Evolutionary conservation across 495 filamentous ascomycete genomes (phyloP), one percentile per base, ranked within the genome.

Genomic region (Aspergillus sparsus): DNA sequence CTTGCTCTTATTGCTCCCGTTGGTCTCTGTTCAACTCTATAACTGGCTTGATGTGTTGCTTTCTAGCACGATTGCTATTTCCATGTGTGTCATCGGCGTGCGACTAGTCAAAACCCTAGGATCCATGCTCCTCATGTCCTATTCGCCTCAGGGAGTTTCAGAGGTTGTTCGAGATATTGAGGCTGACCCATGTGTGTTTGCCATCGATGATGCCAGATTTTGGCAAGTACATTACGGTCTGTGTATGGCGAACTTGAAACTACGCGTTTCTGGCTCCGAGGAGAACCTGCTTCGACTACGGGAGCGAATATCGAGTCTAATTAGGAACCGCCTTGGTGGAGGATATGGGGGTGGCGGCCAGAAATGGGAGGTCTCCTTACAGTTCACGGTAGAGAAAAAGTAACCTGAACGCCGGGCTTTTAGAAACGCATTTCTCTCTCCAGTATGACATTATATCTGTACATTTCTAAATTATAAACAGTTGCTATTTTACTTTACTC

Each of bases 211-310:
- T 68, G 93, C 92, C 1, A 82, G 89, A 66, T 96, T 98, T 75
- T 98, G 94, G 94, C 94, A 98, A 77, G 95, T 97, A 16, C 94
- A 98, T 73, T 96, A 98, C 70, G 93, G 94, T 3, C 78, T 97
- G 41, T 94, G 90, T 68, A 96, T 97, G 89, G 94, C 94, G 11
- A 97, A 93, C 64, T 67, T 98, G 61, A 96, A 93, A 75, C 67
- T 98, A 13, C 80, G 87, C 34, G 82, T 92, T 1, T 74, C 76
- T 45, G 83, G 82, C 12, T 85, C 86, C 16, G 89, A 90, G 50
- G 83, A 87, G 6, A 80, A 82, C n/a, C 73, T 92, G 45, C 75
- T 75, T 49, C 83, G 86, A 55, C 71, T 97, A 59, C 83, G 91
- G 49, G 87, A 89, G 54, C 84, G 89, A 49, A 80, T 97, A 21